These are phyloP conservation scores for Boehmeria nivea DNA, from an alignment of 306 rosid genomes.

Conservation along the genomic window DNA sequence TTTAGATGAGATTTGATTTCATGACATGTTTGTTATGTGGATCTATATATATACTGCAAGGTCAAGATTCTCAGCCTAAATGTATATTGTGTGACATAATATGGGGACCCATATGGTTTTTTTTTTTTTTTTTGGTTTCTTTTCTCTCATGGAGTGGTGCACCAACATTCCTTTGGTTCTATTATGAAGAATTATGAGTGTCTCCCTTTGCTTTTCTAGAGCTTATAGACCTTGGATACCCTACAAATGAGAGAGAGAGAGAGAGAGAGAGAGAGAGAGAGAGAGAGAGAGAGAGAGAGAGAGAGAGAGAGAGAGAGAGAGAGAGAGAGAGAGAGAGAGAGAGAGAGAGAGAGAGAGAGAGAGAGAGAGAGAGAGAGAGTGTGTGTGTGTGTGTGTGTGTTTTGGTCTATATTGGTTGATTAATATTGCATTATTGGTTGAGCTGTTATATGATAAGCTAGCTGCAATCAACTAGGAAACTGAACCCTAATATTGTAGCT, in stretches of 20 bases:
- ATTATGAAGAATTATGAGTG: constrained; percentile 37
- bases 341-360: too few relatives aligned
- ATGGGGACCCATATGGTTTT: constrained; percentile 33
- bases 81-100: constrained; percentile 1
- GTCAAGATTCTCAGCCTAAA: constrained; percentile 38
- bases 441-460: too few relatives aligned
- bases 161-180: constrained; percentile 24
- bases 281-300: not conserved
- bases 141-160: constrained; percentile 14
- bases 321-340: too few relatives aligned
- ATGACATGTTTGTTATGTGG: too few relatives aligned
- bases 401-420: too few relatives aligned
- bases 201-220: constrained; percentile 32
- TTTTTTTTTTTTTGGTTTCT: not conserved
- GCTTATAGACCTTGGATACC: constrained; percentile 41
- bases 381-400: too few relatives aligned
- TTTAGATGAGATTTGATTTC: too few relatives aligned
- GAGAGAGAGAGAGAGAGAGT: too few relatives aligned
- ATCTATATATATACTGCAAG: constrained; percentile 3
- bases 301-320: too few relatives aligned
- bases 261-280: not conserved
- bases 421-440: constrained; percentile 12
- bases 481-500: not conserved
- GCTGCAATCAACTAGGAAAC: constrained; percentile 1
- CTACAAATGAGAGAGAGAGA: constrained; percentile 22